Evolutionary conservation across 2,329 filamentous ascomycete genomes (phyloP), one percentile per base, ranked within the genome.

Genomic region (Blastomyces percursus): DNA sequence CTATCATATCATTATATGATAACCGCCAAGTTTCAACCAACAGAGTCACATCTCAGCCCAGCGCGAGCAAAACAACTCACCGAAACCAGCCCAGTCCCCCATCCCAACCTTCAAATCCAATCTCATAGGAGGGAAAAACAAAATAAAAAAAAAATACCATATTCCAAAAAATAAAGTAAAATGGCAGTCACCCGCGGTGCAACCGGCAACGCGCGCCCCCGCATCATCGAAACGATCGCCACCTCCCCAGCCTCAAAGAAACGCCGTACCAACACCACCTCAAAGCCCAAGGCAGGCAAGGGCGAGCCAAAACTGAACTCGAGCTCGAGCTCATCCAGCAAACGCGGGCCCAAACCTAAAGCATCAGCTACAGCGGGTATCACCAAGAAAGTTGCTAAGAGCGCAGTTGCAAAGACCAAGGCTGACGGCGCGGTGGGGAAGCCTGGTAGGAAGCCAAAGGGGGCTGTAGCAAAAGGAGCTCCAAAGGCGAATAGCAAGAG

Each of bases 101-200:
- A 7, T 48, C 19, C 16, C 46, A 50, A 12, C 46, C 46, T 12
- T 24, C 46, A 50, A 50, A 19, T 42, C 4, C 40, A 16, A 42
- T 16, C 40, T 52, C 3, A 30, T 32, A 52, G 19, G 19, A 52
- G 19, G 19, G 32, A 32, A 19, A 56, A 38, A 50, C 21, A 50
- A 24, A 24, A 24, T 24, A 24, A 50, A 30, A 30, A 30, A 30
- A 2, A 30, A 30, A 2, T 30, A 30, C 27, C n/a, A n/a, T n/a
- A n/a, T n/a, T n/a, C n/a, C n/a, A n/a, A n/a, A n/a, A n/a, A n/a
- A n/a, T n/a, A n/a, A n/a, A n/a, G n/a, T 21, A 48, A 48, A 16
- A 62, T 62, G 61, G 61, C 61, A 50, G 24, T 62, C 21, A 62
- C 61, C 44, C 61, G 61, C 38, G 54, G 54, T 32, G 27, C 61